phyloP scores from a whole-genome alignment of 805 yeast genomes.

The Candida broadrunensis region DNA sequence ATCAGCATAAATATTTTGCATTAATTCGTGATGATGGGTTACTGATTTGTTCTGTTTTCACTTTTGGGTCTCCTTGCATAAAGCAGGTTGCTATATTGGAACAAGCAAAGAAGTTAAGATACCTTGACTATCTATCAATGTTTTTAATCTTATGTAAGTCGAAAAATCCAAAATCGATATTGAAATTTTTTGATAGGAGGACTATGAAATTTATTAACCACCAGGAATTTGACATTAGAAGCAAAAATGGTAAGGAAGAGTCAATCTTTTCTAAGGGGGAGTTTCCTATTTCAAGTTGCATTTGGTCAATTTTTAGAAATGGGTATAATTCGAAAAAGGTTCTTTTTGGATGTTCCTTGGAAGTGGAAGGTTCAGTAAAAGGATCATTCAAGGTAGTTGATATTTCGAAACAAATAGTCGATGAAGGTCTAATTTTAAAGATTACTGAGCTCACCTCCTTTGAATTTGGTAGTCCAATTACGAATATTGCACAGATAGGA shows the following conservation, averaged over 20 bases:
- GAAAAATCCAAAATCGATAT: constrained; percentile 19
- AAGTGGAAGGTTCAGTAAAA: constrained; percentile 5
- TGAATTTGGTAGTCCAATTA: constrained; percentile 28
- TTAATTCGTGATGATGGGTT: constrained; percentile 36
- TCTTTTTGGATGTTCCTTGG: constrained; percentile 25
- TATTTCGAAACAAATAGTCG: constrained; percentile 14
- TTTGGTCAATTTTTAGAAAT: constrained; percentile 33
- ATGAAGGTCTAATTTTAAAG: constrained; percentile 7
- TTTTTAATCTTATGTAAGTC: constrained; percentile 32
- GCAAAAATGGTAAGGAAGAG: constrained; percentile 6
- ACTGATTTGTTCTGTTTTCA: constrained; percentile 20
- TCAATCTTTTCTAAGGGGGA: constrained; percentile 25
- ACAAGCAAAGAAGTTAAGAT: constrained; percentile 28
- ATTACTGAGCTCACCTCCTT: constrained; percentile 32
- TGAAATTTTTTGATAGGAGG: constrained; percentile 34
- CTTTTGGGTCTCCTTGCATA: constrained; percentile 20
- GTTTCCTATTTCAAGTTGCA: constrained; percentile 25
- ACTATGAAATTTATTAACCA: constrained; percentile 19
- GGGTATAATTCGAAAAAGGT: constrained; percentile 33
- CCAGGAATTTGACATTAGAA: constrained; percentile 16
- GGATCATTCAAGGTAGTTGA: constrained; percentile 39
- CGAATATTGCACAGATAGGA: constrained; percentile 31
- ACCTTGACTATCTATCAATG: constrained; percentile 22
- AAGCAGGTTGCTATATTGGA: constrained; percentile 30
- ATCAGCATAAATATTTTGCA: constrained; percentile 1